These are phyloP conservation scores for Ustilago hordei DNA, from an alignment of 1,284 basidiomycete species.

Conservation along the genomic window DNA sequence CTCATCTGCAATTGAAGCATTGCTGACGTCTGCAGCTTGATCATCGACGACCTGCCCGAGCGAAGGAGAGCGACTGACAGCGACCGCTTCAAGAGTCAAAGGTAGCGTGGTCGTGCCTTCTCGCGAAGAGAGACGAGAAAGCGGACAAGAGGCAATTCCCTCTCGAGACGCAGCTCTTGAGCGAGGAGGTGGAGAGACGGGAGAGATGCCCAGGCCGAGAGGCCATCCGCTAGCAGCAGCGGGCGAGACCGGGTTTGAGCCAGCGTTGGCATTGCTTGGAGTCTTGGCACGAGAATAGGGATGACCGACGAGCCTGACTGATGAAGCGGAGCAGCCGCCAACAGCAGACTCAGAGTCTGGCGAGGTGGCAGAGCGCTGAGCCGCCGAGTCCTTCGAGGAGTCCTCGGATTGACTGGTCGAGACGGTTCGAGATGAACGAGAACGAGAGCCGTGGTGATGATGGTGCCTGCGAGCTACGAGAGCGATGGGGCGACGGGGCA, in stretches of 20 bases:
- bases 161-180: constrained; percentile 14
- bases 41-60: neutral
- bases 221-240: constrained; percentile 11
- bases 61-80: neutral
- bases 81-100: neutral
- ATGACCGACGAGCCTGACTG: constrained; percentile 19
- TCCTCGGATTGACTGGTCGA: constrained; percentile 13
- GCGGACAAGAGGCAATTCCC: constrained; percentile 10
- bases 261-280: constrained; percentile 17
- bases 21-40: neutral
- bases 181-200: constrained; percentile 36
- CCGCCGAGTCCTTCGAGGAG: neutral
- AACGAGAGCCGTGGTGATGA: constrained; percentile 30
- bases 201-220: constrained; percentile 23
- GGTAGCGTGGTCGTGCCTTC: neutral
- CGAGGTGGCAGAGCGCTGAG: constrained; percentile 6
- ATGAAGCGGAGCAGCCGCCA: neutral
- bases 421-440: constrained; percentile 29
- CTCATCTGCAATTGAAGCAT: constrained; percentile 7
- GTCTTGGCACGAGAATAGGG: constrained; percentile 40
- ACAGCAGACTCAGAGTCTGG: neutral
- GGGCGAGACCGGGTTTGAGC: neutral
- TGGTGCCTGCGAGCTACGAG: constrained; percentile 47
- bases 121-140: constrained; percentile 19
- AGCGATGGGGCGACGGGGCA: constrained; percentile 47